These are phyloP conservation scores for Bisporella sp. DNA, from an alignment of 2,329 filamentous ascomycete genomes.

Conservation along the genomic window DNA sequence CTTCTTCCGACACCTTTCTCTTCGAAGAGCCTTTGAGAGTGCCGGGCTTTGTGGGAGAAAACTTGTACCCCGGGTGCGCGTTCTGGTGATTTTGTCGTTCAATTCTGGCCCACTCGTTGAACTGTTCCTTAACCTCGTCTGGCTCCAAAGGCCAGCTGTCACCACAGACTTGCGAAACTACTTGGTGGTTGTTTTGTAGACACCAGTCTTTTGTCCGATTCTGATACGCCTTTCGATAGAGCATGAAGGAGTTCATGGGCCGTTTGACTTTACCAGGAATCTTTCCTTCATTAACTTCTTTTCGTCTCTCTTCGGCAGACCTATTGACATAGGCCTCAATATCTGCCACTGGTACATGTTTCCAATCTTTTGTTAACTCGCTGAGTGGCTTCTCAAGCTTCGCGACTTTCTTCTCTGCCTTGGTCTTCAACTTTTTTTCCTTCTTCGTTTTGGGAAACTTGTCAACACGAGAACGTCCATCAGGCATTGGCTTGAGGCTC, in stretches of 20 bases:
- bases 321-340: constrained; percentile 77
- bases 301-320: constrained; percentile 54
- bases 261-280: constrained; percentile 72
- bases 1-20: constrained; percentile 38
- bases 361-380: constrained; percentile 57
- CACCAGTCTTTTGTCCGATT: constrained; percentile 78
- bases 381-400: constrained; percentile 63
- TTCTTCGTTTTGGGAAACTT: constrained; percentile 30
- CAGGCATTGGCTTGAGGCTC: constrained; percentile 20
- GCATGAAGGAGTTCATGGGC: constrained; percentile 97
- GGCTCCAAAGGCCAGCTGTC: constrained; percentile 80
- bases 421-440: constrained; percentile 30
- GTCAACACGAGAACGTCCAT: constrained; percentile 15
- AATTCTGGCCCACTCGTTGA: constrained; percentile 69
- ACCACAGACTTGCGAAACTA: constrained; percentile 83
- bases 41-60: constrained; percentile 69
- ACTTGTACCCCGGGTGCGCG: constrained; percentile 90
- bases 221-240: constrained; percentile 90
- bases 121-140: constrained; percentile 63
- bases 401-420: constrained; percentile 39
- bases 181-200: constrained; percentile 84
- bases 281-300: constrained; percentile 63
- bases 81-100: constrained; percentile 79
- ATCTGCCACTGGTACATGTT: constrained; percentile 60
- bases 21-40: constrained; percentile 34